Conservation (phyloP, 2,329 filamentous ascomycete genomes). For the Ploettnerulaceae sp. region DNA sequence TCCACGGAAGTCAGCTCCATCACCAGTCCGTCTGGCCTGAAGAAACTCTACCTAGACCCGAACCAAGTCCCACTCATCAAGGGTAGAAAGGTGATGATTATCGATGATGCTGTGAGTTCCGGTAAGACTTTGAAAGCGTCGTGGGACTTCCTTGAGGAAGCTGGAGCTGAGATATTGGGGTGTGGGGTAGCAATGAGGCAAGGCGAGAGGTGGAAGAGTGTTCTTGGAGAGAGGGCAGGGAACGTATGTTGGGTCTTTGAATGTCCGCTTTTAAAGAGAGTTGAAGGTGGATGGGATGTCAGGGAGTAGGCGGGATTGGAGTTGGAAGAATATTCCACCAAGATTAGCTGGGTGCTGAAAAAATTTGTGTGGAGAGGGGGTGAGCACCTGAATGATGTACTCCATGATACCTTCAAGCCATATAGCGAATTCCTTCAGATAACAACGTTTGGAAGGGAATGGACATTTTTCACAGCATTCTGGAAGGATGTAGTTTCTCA, state of each 20-base stretch:
- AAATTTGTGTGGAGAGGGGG: too few relatives aligned
- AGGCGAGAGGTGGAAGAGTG: constrained; percentile 22
- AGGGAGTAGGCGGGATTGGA: constrained; percentile 1
- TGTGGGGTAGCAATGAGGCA: constrained; percentile 31
- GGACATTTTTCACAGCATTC: too few relatives aligned
- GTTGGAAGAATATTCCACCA: not conserved
- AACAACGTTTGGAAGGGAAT: too few relatives aligned
- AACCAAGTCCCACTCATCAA: constrained; percentile 22
- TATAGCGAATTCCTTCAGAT: too few relatives aligned
- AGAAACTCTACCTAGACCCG: constrained; percentile 28
- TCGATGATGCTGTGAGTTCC: constrained; percentile 30
- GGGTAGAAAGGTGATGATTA: constrained; percentile 22
- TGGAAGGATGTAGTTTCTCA: too few relatives aligned
- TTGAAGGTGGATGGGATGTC: constrained; percentile 25
- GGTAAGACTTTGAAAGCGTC: constrained; percentile 26
- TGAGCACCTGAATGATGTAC: too few relatives aligned
- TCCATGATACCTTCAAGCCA: too few relatives aligned
- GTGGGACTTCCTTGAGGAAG: constrained; percentile 28
- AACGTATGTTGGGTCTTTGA: constrained; percentile 25
- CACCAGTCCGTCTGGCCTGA: constrained; percentile 24
- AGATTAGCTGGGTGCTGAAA: not conserved
- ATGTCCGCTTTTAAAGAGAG: constrained; percentile 24
- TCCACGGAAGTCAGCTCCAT: constrained; percentile 27
- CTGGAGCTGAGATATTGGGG: constrained; percentile 20
- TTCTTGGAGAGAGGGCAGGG: constrained; percentile 17